Evolutionary conservation across 2,329 filamentous ascomycete genomes (phyloP), one percentile per base, ranked within the genome.

Genomic region (Trichoderma polysporum): DNA sequence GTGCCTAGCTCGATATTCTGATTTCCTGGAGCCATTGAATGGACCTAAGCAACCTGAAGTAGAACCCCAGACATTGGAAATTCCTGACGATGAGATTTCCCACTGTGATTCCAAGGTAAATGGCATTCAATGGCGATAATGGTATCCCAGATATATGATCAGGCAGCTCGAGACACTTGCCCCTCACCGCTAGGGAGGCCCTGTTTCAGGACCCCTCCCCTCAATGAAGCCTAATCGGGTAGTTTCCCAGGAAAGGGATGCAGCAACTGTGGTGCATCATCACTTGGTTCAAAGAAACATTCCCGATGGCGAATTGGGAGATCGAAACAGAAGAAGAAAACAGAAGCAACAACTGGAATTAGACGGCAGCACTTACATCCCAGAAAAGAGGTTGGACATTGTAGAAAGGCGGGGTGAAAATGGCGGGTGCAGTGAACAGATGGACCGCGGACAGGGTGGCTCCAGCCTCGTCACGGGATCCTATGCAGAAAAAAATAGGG

Each of bases 371-470:
- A 85, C 85, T 85, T 81, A 87, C 85, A 87, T 87, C 78, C 85
- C 85, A 74, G 85, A 87, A 76, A 87, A 87, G 73, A 87, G 79
- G 79, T 86, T 86, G 73, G 85, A 87, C 85, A 87, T 87, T 25
- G 75, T 73, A 54, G 54, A 56, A 68, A 65, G 53, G 67, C 58
- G 68, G 66, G 63, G 64, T 53, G 59, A 35, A 62, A 54, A 52
- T 50, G 45, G 56, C 53, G 60, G 58, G 53, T 62, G 58, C 68
- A 64, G 65, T 33, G 35, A 57, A 50, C 50, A 45, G 63, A 54
- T 47, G 33, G 54, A 64, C 31, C 39, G 50, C 45, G 53, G 49
- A 22, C 53, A 50, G 35, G 53, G 50, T 50, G 58, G 66, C 49
- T 66, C 62, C 53, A 66, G 66, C 66, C 66, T 68, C 31, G 66